Percentiles rank a stretch among this genome's conserved stretches.
These are phyloP conservation scores for Kuraishia ogatae DNA, from an alignment of 805 yeast species.

Conservation along the genomic window DNA sequence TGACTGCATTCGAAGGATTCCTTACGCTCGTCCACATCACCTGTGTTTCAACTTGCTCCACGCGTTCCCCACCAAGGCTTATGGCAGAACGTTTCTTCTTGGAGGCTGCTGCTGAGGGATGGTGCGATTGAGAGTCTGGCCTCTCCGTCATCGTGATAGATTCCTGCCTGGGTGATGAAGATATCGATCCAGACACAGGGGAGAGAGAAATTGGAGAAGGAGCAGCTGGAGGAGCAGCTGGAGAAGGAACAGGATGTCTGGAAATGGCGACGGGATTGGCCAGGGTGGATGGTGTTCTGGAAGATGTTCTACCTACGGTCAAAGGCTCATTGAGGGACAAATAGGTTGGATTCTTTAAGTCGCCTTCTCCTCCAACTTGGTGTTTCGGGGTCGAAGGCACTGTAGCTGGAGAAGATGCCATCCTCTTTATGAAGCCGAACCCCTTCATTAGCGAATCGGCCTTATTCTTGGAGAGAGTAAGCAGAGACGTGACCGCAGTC, in stretches of 20 bases:
- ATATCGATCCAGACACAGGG: not conserved
- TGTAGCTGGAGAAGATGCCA: slow-evolving; percentile 21
- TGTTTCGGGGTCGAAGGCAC: slow-evolving; percentile 10
- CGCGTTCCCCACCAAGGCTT: slow-evolving; percentile 4
- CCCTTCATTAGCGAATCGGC: slow-evolving; percentile 6
- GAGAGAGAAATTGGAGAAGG: not conserved
- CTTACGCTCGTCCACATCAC: slow-evolving; percentile 53
- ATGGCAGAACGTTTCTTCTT: slow-evolving; percentile 1
- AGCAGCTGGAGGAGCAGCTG: not conserved
- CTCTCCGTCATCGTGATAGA: not conserved
- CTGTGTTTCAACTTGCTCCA: not conserved
- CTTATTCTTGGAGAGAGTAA: slow-evolving; percentile 20
- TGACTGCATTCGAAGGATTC: slow-evolving; percentile 70
- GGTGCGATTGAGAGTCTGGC: not conserved
- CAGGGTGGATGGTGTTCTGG: not conserved
- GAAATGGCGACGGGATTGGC: not conserved
- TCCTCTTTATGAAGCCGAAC: slow-evolving; percentile 21
- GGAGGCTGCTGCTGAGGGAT: not conserved
- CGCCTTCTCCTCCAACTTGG: not conserved
- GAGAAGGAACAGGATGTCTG: not conserved
- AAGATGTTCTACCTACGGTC: not conserved
- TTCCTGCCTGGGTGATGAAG: not conserved
- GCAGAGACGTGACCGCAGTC: slow-evolving; percentile 29
- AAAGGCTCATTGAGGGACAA: not conserved
- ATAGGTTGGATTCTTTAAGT: not conserved